Evolutionary conservation across 805 yeast genomes (phyloP), one percentile per base, ranked within the genome.

Genomic region (Pichia cabralensis): DNA sequence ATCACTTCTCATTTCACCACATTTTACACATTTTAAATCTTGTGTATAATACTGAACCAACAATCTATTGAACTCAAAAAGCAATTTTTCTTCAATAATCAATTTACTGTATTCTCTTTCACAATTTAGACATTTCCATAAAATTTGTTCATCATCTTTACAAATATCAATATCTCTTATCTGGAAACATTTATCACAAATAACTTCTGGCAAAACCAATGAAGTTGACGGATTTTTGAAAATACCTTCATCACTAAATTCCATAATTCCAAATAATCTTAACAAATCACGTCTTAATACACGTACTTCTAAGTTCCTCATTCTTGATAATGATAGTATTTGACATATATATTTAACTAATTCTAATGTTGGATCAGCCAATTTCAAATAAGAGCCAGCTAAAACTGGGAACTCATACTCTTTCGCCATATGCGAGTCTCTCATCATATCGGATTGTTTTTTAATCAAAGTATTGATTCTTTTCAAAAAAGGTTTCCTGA

Each of bases 81-180:
- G 74, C 34, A 94, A 61, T 28, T 69, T 69, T 50, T 92, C 96
- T 51, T 94, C 97, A 18, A 92, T 49, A 1, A 76, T 67, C 4
- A 80, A 70, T 42, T 74, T 71, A 47, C 80, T 77, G 52, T 77
- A 76, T 3, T 69, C 64, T 39, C 65, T 70, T 26, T 63, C 67
- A 52, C 99, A 92, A 16, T 69, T 68, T 5, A 66, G 58, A 56
- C 96, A 85, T 14, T 60, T 53, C 77, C 83, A 76, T 16, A 73
- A 55, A n/a, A 27, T 9, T 2, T 45, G 45, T 6, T 67, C 69
- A 28, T 69, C 72, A 45, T 80, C 82, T 27, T 76, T 73, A 56
- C 96, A 88, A 34, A 88, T 65, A 60, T 89, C 96, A 32, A 89
- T 61, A 47, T 83, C 95, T 20, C 76, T 62, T 24, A 77, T 71